Conservation (phyloP, 2,329 filamentous ascomycete genomes). For the Arachnomyces sp. region DNA sequence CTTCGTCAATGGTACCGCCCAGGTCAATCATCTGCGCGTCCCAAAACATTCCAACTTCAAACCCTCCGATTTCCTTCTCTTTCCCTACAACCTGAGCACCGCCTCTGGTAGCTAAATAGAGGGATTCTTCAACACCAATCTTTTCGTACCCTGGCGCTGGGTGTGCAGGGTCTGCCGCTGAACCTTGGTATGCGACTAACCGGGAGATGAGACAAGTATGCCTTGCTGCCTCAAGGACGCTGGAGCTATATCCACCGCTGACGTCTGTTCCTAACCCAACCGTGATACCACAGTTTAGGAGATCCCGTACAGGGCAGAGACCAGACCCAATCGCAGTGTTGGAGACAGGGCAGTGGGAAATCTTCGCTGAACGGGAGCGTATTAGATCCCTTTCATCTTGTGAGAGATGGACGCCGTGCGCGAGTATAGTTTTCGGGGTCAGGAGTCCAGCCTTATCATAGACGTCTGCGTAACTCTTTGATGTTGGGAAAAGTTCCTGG, state of each 20-base stretch:
- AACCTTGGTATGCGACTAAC: conserved; percentile 49
- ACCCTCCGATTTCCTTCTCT: conserved; percentile 62
- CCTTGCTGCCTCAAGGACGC: conserved; percentile 71
- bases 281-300: conserved; percentile 65
- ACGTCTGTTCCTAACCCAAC: conserved; percentile 89
- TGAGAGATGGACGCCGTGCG: conserved; percentile 72
- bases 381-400: conserved; percentile 60
- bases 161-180: neutral
- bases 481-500: conserved; percentile 56
- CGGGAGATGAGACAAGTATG: conserved; percentile 73
- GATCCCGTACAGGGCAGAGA: conserved; percentile 61
- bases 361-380: conserved; percentile 51
- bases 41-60: conserved; percentile 80
- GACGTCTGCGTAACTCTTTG: conserved; percentile 60
- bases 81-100: conserved; percentile 69
- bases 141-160: conserved; percentile 45
- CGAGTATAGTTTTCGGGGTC: conserved; percentile 65
- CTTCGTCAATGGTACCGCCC: conserved; percentile 33
- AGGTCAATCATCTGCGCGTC: conserved; percentile 79
- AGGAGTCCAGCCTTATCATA: conserved; percentile 69
- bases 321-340: conserved; percentile 79
- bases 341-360: conserved; percentile 79
- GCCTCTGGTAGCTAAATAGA: conserved; percentile 81
- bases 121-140: conserved; percentile 72
- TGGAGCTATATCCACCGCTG: conserved; percentile 75